phyloP scores from a whole-genome alignment of 768 basidiomycete species.

The Tricholoma furcatifolium region DNA sequence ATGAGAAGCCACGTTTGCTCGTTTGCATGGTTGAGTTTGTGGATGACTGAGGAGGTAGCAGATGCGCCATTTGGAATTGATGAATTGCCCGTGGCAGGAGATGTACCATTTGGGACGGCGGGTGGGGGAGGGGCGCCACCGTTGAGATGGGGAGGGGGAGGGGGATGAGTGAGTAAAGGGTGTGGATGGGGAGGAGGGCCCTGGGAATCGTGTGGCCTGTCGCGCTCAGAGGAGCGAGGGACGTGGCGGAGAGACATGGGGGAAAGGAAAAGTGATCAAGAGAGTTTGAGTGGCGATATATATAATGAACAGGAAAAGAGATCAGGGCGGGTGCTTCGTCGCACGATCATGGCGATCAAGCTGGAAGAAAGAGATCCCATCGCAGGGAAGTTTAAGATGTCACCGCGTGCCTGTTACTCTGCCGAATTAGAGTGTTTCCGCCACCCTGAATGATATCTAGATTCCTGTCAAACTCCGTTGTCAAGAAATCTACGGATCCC shows the following conservation, averaged over 20 bases:
- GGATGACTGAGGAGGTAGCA: slow-evolving; percentile 47
- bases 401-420: slow-evolving; percentile 60
- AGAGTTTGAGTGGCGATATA: slow-evolving; percentile 48
- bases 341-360: slow-evolving; percentile 69
- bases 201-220: slow-evolving; percentile 63
- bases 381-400: slow-evolving; percentile 41
- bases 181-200: slow-evolving; percentile 32
- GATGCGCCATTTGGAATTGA: slow-evolving; percentile 31
- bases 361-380: slow-evolving; percentile 44
- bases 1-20: slow-evolving; percentile 96
- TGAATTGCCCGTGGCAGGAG: slow-evolving; percentile 43
- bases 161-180: slow-evolving; percentile 34
- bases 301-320: slow-evolving; percentile 47
- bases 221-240: slow-evolving; percentile 58
- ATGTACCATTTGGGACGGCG: slow-evolving; percentile 43
- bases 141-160: slow-evolving; percentile 48
- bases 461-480: slow-evolving; percentile 17
- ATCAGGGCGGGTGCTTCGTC: slow-evolving; percentile 47
- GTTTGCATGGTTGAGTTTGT: slow-evolving; percentile 82
- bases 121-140: slow-evolving; percentile 45
- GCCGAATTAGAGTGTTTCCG: slow-evolving; percentile 49
- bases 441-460: slow-evolving; percentile 27
- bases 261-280: slow-evolving; percentile 50
- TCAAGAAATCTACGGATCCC: slow-evolving; percentile 21
- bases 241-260: slow-evolving; percentile 60